Evolutionary conservation across 1,139 yeast species (phyloP), one percentile per base, ranked within the genome.

Genomic region (Yamadazyma blattariae): DNA sequence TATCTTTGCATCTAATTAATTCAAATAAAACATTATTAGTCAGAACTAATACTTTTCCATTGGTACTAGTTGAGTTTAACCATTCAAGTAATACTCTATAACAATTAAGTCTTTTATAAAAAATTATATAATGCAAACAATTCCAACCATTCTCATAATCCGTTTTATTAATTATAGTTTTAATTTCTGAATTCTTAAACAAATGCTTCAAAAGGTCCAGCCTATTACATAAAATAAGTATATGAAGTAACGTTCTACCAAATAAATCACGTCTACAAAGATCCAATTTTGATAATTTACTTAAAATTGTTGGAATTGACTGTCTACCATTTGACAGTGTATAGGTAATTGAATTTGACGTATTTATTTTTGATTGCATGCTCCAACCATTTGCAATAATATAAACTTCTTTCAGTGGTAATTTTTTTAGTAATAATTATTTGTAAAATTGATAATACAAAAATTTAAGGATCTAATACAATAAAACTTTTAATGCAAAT

Each of bases 81-180:
- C 51, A 54, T 14, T 68, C 74, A 34, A 79, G 52, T 30, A 83
- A 53, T 11, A 66, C 59, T 43, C 68, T 74, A 11, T 82, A 80
- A 50, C 82, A 75, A 7, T 73, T 53, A 19, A 84, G 56, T 38
- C 80, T 71, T 40, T 84, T 88, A 52, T 68, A 61, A 47, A 66
- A 78, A 28, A 83, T 67, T 27, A 79, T 80, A 48, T 77, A 75
- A 57, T 90, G 97, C 29, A 89, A 64, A 22, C 89, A 79, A 27
- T 87, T 84, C 85, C 95, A 89, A 1, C 89, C 87, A 51, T 77
- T 87, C 56, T 90, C 97, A 38, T 65, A 66, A 54, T 90, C 97
- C 2, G 67, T 59, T 1, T 72, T 54, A 9, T 54, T 48, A 2
- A 79, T 44, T 30, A 80, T 41, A 5, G 34, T 21, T 35, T 58